A percentile compares a stretch with the other conserved stretches of the same genome.
Evolutionary conservation across 2,329 filamentous ascomycete species (phyloP).

Genomic region (Truncatella angustata): DNA sequence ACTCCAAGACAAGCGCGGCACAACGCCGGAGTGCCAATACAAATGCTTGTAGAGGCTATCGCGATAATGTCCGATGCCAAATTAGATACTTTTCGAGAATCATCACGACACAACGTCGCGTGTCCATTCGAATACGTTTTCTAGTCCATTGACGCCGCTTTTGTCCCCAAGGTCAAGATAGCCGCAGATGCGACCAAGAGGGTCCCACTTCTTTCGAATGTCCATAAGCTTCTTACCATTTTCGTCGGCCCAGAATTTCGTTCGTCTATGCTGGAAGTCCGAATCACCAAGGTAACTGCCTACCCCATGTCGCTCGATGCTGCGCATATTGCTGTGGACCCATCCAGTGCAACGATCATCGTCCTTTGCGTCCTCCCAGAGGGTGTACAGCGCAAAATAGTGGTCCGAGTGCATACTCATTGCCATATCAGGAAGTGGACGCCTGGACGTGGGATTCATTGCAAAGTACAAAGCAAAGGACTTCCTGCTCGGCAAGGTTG

Average conservation of each 20-base stretch:
- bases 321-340: constrained; percentile 39
- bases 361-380: constrained; percentile 46
- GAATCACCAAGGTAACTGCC: constrained; percentile 55
- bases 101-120: background rate
- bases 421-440: constrained; percentile 48
- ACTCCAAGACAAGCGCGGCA: too few species aligned
- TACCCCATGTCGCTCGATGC: constrained; percentile 37
- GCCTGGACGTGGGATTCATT: constrained; percentile 46
- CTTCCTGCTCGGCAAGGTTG: constrained; percentile 42
- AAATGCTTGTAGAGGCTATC: too few species aligned
- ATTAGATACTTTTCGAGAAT: background rate
- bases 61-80: background rate
- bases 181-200: constrained; percentile 37
- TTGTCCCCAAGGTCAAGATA: constrained; percentile 44
- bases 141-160: constrained; percentile 39
- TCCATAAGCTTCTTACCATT: constrained; percentile 39
- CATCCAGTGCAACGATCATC: constrained; percentile 42
- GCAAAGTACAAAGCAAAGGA: constrained; percentile 48
- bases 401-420: constrained; percentile 54
- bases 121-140: constrained; percentile 38
- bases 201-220: constrained; percentile 42
- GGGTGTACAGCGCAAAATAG: constrained; percentile 52
- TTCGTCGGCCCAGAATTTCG: constrained; percentile 46
- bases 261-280: constrained; percentile 47
- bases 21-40: too few species aligned